Conservation (phyloP, 305 asterid genomes). For the Solanum hybrid region DNA sequence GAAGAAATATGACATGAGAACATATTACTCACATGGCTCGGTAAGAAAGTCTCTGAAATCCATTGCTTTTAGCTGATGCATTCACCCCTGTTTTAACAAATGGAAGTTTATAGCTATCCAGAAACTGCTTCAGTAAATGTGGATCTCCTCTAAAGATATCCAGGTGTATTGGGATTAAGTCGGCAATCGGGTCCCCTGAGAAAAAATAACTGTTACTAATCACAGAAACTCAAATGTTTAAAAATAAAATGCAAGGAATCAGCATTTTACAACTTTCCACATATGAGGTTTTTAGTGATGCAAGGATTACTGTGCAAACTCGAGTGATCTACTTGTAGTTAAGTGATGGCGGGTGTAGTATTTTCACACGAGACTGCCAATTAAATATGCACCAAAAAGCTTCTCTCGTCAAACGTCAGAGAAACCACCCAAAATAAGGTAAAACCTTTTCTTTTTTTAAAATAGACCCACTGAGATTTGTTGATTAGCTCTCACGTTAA, state of each 20-base stretch:
- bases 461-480: neutral
- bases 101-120: constrained; percentile 66
- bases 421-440: neutral
- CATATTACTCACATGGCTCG: constrained; percentile 58
- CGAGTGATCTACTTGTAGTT: neutral
- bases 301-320: neutral
- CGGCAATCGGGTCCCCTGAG: constrained; percentile 81
- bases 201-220: constrained; percentile 5
- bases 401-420: neutral
- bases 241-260: neutral
- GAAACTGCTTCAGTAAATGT: constrained; percentile 59
- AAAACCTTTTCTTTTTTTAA: neutral
- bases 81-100: constrained; percentile 13
- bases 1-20: constrained; percentile 4
- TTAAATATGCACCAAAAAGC: neutral
- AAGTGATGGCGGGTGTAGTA: neutral
- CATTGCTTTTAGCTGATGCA: constrained; percentile 20
- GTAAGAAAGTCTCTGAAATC: constrained; percentile 52
- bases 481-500: neutral
- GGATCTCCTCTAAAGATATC: constrained; percentile 82
- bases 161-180: constrained; percentile 70
- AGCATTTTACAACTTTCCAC: neutral
- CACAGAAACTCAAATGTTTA: neutral
- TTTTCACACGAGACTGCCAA: neutral
- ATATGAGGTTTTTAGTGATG: neutral